These are phyloP conservation scores for Veloboletus limbatus DNA, from an alignment of 1,284 basidiomycete genomes.

Conservation along the genomic window DNA sequence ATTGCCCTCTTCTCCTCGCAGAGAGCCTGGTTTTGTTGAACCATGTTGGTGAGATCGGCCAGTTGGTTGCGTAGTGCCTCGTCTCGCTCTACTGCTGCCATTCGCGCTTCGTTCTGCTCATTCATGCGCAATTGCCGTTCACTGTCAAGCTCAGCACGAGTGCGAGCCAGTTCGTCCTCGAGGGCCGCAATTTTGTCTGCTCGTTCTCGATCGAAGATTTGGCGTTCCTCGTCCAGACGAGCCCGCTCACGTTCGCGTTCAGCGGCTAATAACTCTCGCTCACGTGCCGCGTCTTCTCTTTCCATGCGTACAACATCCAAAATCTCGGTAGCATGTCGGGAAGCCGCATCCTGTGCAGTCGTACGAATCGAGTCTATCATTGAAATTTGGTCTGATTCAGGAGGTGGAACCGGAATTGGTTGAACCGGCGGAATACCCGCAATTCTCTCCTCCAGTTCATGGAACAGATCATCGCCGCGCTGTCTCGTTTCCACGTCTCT, in stretches of 20 bases:
- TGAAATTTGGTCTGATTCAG: slow-evolving; percentile 24
- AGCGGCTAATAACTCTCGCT: slow-evolving; percentile 49
- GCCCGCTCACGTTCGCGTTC: slow-evolving; percentile 51
- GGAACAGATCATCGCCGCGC: slow-evolving; percentile 49
- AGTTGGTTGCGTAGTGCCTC: slow-evolving; percentile 58
- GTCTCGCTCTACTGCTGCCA: slow-evolving; percentile 55
- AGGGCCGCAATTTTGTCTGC: slow-evolving; percentile 54
- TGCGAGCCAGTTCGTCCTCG: slow-evolving; percentile 58
- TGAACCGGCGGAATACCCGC: slow-evolving; percentile 27
- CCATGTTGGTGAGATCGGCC: slow-evolving; percentile 62
- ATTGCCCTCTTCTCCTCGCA: slow-evolving; percentile 53
- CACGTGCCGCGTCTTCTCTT: slow-evolving; percentile 54
- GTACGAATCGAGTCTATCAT: slow-evolving; percentile 39
- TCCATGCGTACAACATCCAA: slow-evolving; percentile 55
- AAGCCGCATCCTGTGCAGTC: slow-evolving; percentile 46
- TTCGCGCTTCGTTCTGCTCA: slow-evolving; percentile 57
- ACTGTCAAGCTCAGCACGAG: slow-evolving; percentile 51
- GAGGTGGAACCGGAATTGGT: slow-evolving; percentile 23
- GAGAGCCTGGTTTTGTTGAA: slow-evolving; percentile 60
- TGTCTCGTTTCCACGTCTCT: slow-evolving; percentile 53
- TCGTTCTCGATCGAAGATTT: slow-evolving; percentile 47
- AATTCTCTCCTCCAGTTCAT: slow-evolving; percentile 43
- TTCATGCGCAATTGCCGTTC: slow-evolving; percentile 55
- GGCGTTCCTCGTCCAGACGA: slow-evolving; percentile 47
- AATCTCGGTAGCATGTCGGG: slow-evolving; percentile 54